Conservation (phyloP, 495 filamentous ascomycete genomes). For the Halenospora varia region DNA sequence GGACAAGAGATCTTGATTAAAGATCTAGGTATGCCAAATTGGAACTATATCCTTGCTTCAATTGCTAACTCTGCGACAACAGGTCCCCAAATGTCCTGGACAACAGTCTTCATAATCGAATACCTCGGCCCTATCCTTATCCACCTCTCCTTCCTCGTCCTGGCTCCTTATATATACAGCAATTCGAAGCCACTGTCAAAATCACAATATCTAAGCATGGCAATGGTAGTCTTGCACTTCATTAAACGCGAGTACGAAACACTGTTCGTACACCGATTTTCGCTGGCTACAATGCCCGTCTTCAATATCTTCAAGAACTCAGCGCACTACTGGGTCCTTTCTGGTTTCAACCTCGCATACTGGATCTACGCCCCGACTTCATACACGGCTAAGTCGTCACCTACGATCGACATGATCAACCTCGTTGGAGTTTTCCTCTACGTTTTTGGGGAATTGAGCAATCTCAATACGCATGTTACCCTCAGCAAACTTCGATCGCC, state of each 20-base stretch:
- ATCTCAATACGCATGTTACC: slow-evolving; percentile 72
- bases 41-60: background rate
- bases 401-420: slow-evolving; percentile 38
- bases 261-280: slow-evolving; percentile 92
- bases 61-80: background rate
- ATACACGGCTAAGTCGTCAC: slow-evolving; percentile 39
- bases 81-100: slow-evolving; percentile 93
- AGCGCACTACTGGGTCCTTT: slow-evolving; percentile 72
- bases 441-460: slow-evolving; percentile 70
- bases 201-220: slow-evolving; percentile 50
- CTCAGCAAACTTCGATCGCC: slow-evolving; percentile 69
- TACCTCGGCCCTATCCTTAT: slow-evolving; percentile 93
- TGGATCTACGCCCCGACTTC: slow-evolving; percentile 78
- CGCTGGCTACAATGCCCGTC: slow-evolving; percentile 73
- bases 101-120: slow-evolving; percentile 90
- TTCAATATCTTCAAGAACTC: slow-evolving; percentile 78
- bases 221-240: slow-evolving; percentile 79
- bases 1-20: slow-evolving; percentile 80
- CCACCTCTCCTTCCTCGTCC: slow-evolving; percentile 66
- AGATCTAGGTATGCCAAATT: slow-evolving; percentile 69
- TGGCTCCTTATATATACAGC: slow-evolving; percentile 72
- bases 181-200: slow-evolving; percentile 40
- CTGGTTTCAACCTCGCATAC: slow-evolving; percentile 77
- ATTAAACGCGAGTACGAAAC: slow-evolving; percentile 94
- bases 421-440: slow-evolving; percentile 67